Conservation (phyloP, 352 stramenopile species). For the Globisporangium orthogonon region DNA sequence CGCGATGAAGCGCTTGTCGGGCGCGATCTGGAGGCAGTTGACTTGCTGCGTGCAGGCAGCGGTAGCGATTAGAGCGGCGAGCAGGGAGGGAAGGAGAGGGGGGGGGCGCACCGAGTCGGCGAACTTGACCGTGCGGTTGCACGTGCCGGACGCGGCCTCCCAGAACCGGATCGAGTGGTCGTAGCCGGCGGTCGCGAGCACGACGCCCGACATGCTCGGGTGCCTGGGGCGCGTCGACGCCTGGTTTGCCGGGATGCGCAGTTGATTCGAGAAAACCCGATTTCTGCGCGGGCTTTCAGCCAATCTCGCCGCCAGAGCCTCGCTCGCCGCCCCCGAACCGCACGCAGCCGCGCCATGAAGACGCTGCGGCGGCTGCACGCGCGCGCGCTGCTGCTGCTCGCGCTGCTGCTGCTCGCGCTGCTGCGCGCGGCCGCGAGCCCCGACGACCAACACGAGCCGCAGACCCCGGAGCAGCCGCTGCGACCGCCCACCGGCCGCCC, state of each 20-base stretch:
- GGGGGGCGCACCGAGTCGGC: slow-evolving; percentile 80
- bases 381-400: not conserved
- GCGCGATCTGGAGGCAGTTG: slow-evolving; percentile 95
- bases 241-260: too few species aligned
- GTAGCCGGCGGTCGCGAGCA: slow-evolving; percentile 96
- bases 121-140: slow-evolving; percentile 94
- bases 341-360: too few species aligned
- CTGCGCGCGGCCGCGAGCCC: slow-evolving; percentile 9
- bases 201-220: slow-evolving; percentile 77
- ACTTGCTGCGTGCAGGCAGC: slow-evolving; percentile 69
- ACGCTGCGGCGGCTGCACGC: not conserved
- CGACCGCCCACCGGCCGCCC: slow-evolving; percentile 19
- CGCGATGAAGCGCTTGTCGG: slow-evolving; percentile 96
- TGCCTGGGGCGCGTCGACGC: too few species aligned
- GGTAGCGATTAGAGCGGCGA: not conserved
- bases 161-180: slow-evolving; percentile 99
- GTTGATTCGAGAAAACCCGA: too few species aligned
- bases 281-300: too few species aligned
- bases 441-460: not conserved
- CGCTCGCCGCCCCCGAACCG: too few species aligned
- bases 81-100: not conserved
- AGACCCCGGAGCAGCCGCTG: slow-evolving; percentile 9
- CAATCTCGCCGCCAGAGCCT: too few species aligned
- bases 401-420: slow-evolving; percentile 1
- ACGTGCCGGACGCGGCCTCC: slow-evolving; percentile 94